Conservation (phyloP, 2,329 filamentous ascomycete species). For the Neonectria magnoliae region DNA sequence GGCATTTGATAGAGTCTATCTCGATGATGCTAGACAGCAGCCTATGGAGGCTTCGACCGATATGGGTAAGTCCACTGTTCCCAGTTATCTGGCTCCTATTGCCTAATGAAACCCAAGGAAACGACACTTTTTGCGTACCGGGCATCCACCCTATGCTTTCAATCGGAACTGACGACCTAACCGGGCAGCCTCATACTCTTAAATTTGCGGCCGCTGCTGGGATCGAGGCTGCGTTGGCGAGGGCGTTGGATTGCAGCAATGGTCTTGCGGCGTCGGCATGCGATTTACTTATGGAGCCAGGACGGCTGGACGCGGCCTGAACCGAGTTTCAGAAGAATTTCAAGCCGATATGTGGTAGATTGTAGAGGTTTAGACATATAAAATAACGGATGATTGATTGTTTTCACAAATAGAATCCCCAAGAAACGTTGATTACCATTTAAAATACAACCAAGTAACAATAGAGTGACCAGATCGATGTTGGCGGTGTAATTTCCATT, state of each 20-base stretch:
- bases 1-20: conserved; percentile 27
- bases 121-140: conserved; percentile 33
- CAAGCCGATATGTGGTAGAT: conserved; percentile 20
- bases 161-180: conserved; percentile 31
- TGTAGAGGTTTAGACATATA: neutral
- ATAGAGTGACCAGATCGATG: too few species aligned
- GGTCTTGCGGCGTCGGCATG: conserved; percentile 36
- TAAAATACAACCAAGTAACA: too few species aligned
- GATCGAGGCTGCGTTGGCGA: conserved; percentile 25
- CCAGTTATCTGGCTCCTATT: too few species aligned
- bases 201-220: conserved; percentile 32
- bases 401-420: too few species aligned
- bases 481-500: too few species aligned
- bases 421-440: too few species aligned
- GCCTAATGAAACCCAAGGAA: conserved; percentile 23
- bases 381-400: too few species aligned
- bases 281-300: conserved; percentile 10
- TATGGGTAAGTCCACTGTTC: conserved; percentile 25
- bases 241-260: conserved; percentile 33
- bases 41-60: conserved; percentile 39
- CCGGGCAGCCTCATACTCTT: conserved; percentile 32
- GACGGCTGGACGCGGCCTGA: conserved; percentile 18
- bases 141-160: conserved; percentile 40
- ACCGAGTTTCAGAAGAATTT: conserved; percentile 27
- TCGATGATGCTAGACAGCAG: conserved; percentile 18